These are phyloP conservation scores for Mycena belliarum DNA, from an alignment of 768 basidiomycete genomes.

Conservation along the genomic window DNA sequence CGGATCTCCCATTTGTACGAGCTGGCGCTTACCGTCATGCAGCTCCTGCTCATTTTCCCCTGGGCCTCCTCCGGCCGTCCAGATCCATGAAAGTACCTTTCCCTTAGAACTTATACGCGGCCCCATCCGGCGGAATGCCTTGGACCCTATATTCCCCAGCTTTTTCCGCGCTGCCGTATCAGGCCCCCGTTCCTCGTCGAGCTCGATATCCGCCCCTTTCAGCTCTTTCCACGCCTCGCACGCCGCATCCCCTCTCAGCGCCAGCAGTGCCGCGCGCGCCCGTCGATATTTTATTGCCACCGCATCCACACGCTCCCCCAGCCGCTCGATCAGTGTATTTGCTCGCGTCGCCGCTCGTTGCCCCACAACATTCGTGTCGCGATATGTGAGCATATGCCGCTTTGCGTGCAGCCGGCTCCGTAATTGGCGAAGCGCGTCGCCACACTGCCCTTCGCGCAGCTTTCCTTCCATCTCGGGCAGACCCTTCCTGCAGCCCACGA, in stretches of 20 bases:
- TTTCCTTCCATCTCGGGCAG: slow-evolving; percentile 1
- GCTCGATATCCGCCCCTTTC: not conserved
- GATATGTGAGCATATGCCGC: not conserved
- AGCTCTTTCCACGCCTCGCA: not conserved
- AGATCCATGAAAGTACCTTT: not conserved
- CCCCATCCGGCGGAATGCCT: not conserved
- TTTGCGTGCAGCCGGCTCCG: slow-evolving; percentile 5
- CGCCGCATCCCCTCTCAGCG: not conserved
- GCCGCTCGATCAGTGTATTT: not conserved
- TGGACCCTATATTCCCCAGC: too few relatives aligned
- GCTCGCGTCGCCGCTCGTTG: not conserved
- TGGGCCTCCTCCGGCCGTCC: not conserved
- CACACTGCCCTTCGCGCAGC: slow-evolving; percentile 14
- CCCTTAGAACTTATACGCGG: not conserved
- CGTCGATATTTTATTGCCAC: not conserved
- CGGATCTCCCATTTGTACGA: too few relatives aligned
- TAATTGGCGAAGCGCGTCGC: not conserved
- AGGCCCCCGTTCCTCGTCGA: not conserved
- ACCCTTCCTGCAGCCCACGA: not conserved
- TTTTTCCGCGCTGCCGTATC: not conserved
- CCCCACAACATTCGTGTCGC: not conserved
- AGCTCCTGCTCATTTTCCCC: not conserved
- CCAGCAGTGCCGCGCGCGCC: not conserved
- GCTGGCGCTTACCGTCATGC: not conserved
- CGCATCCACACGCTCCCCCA: not conserved